Conservation (phyloP, 2,329 filamentous ascomycete species). For the Cladophialophora immunda region DNA sequence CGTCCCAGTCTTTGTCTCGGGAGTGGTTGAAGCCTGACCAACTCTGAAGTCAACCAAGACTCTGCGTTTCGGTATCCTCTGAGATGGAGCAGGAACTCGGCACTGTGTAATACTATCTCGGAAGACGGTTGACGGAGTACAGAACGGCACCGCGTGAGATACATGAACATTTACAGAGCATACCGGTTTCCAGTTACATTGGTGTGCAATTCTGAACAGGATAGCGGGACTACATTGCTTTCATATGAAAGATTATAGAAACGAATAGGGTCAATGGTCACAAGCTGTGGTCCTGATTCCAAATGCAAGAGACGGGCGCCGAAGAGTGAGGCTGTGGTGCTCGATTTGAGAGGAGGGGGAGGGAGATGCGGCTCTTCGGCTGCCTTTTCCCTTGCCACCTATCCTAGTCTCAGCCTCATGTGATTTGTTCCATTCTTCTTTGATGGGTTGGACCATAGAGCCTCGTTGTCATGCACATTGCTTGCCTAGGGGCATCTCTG, state of each 20-base stretch:
- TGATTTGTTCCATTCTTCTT: not conserved
- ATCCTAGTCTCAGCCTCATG: not conserved
- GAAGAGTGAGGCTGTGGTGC: not conserved
- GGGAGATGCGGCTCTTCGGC: not conserved
- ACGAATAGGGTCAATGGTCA: not conserved
- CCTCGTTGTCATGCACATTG: not conserved
- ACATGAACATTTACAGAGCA: not conserved
- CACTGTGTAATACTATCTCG: not conserved
- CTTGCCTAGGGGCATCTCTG: not conserved
- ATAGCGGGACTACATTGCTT: not conserved
- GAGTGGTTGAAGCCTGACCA: not conserved
- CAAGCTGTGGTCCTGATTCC: not conserved
- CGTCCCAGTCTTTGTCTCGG: not conserved
- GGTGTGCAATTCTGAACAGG: not conserved
- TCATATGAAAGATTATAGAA: not conserved
- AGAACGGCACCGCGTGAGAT: not conserved
- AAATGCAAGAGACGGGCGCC: not conserved
- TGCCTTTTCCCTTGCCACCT: not conserved
- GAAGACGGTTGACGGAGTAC: not conserved
- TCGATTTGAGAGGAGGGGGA: not conserved
- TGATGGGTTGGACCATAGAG: not conserved
- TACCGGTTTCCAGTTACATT: not conserved
- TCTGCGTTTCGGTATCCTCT: not conserved
- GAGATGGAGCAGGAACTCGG: not conserved
- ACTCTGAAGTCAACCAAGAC: not conserved